phyloP scores from a whole-genome alignment of 2,329 filamentous ascomycete species.

The Alternaria atra region DNA sequence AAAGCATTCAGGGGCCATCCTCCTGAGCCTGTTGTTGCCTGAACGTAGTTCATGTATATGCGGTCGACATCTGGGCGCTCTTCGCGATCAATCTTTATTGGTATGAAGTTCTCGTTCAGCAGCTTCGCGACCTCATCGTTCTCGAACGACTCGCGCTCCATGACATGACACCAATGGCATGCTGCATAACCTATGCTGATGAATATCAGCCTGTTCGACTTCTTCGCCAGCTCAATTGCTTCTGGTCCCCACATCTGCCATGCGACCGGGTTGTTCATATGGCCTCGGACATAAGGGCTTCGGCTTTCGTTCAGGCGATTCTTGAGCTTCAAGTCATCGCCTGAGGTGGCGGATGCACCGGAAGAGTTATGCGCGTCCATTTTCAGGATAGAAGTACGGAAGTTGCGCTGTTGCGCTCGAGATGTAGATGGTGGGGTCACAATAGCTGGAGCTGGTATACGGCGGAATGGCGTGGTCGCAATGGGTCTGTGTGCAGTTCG shows the following conservation, averaged over 20 bases:
- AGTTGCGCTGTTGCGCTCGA: constrained; percentile 33
- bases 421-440: constrained; percentile 20
- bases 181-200: constrained; percentile 94
- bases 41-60: constrained; percentile 98
- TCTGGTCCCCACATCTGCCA: constrained; percentile 91
- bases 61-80: constrained; percentile 92
- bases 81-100: constrained; percentile 91
- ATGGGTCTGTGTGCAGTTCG: constrained; percentile 22
- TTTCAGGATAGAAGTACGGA: constrained; percentile 37
- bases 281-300: constrained; percentile 75
- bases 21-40: constrained; percentile 87
- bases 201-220: constrained; percentile 88
- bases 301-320: constrained; percentile 69
- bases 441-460: constrained; percentile 6
- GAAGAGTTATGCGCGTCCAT: constrained; percentile 43
- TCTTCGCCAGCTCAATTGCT: constrained; percentile 77
- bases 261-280: constrained; percentile 81
- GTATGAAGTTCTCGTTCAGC: constrained; percentile 87
- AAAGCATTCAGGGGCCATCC: constrained; percentile 99
- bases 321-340: constrained; percentile 52
- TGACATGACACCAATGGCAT: constrained; percentile 92
- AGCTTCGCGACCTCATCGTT: constrained; percentile 81
- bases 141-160: constrained; percentile 90
- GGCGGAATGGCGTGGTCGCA: constrained; percentile 11
- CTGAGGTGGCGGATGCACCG: constrained; percentile 16